Conservation (phyloP, 169 alveolate species). For the Plasmodium relictum region DNA sequence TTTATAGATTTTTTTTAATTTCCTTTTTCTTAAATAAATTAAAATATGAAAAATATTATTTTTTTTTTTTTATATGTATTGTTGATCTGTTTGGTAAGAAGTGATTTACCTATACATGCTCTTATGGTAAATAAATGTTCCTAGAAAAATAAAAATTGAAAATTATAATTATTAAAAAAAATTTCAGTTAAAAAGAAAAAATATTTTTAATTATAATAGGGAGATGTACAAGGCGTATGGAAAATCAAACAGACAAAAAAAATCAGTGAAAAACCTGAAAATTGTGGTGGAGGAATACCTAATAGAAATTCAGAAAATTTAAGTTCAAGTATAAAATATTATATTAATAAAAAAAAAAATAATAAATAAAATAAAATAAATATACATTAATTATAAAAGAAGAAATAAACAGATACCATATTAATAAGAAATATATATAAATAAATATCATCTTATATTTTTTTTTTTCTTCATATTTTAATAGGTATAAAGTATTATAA, state of each 20-base stretch:
- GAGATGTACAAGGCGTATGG: slow-evolving; percentile 61
- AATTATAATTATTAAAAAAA: background rate
- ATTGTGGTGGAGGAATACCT: slow-evolving; percentile 62
- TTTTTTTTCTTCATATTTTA: background rate
- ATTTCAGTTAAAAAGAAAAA: background rate
- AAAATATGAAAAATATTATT: slow-evolving; percentile 17
- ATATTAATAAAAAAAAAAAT: too few species aligned
- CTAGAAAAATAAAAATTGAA: background rate
- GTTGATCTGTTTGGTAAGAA: slow-evolving; percentile 11
- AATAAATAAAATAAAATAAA: too few species aligned
- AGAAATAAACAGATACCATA: too few species aligned
- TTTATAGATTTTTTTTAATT: background rate
- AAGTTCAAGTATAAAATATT: slow-evolving; percentile 12
- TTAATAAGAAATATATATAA: background rate
- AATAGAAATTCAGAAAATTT: slow-evolving; percentile 41
- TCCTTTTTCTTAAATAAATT: background rate
- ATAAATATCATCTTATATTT: background rate
- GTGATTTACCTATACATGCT: slow-evolving; percentile 70
- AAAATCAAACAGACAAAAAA: slow-evolving; percentile 18
- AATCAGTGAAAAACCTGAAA: slow-evolving; percentile 7
- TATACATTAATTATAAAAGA: too few species aligned
- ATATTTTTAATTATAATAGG: slow-evolving; percentile 6
- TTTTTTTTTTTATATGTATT: slow-evolving; percentile 1
- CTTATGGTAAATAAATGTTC: slow-evolving; percentile 42
- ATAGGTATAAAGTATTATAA: slow-evolving; percentile 19